phyloP scores from a whole-genome alignment of 352 stramenopile genomes.

The Plasmopara viticola region DNA sequence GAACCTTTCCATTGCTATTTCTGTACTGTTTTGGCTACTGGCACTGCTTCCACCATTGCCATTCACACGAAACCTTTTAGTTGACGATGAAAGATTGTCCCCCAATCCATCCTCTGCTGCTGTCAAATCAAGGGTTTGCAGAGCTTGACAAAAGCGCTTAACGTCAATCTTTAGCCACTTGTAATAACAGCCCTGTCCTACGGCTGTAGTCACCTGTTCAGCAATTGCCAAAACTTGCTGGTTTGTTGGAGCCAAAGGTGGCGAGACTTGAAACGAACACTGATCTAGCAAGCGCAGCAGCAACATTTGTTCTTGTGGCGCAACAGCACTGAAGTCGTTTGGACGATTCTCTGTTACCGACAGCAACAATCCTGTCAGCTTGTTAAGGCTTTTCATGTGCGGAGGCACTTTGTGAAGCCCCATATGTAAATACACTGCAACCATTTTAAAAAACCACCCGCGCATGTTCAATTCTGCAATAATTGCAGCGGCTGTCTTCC shows the following conservation, averaged over 20 bases:
- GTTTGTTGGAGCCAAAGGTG: constrained; percentile 55
- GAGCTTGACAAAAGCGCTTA: constrained; percentile 54
- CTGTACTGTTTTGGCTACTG: constrained; percentile 27
- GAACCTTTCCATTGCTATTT: constrained; percentile 37
- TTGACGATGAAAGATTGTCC: constrained; percentile 36
- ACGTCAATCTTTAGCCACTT: constrained; percentile 81
- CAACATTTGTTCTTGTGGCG: constrained; percentile 55
- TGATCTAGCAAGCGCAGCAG: constrained; percentile 62
- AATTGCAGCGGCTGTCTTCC: constrained; percentile 28
- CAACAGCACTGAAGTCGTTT: constrained; percentile 24
- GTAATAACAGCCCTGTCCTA: constrained; percentile 59
- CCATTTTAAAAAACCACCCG: constrained; percentile 77
- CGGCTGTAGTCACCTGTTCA: constrained; percentile 47
- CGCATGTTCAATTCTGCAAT: constrained; percentile 71
- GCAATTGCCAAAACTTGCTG: constrained; percentile 63
- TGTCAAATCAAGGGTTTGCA: constrained; percentile 59
- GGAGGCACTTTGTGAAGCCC: constrained; percentile 60
- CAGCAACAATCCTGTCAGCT: constrained; percentile 49
- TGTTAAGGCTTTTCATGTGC: constrained; percentile 63
- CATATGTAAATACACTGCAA: constrained; percentile 75
- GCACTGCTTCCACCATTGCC: constrained; percentile 26
- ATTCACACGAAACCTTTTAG: constrained; percentile 58
- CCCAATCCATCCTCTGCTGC: constrained; percentile 25
- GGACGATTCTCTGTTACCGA: constrained; percentile 15
- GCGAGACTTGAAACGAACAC: constrained; percentile 54